Base-by-base conservation (phyloP, 1,284 basidiomycete species). In the Moesziomyces globuligerus region DNA sequence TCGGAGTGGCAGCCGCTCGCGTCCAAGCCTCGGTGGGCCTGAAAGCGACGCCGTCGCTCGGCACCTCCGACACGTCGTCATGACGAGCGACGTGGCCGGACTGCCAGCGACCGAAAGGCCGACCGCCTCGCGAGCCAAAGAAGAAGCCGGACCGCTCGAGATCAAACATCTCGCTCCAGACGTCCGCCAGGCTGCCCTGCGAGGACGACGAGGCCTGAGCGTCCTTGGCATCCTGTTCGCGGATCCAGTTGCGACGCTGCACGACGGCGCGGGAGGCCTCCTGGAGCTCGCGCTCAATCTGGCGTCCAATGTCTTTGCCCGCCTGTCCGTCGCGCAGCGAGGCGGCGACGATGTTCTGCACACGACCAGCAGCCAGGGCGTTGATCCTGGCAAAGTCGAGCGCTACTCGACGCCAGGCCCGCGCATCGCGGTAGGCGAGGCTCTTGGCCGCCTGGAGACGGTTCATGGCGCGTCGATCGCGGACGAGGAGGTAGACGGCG, bases 351-450 rank as follows among this genome's bases (percentile, higher is more conserved):
- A 71, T 42, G 24, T 60, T 55, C 44, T 71, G 53, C 0, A 65
- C 57, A 7, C 52, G 56, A 20, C 61, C 54, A 21, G 57, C 56
- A 7, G 68, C 58, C 6, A 65, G 48, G 2, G 68, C 68, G 42
- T 71, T 71, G 49, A 71, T 60, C 15, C 41, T 60, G 46, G 68
- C 68, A 28, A 71, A 59, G 39, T 65, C 57, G 23, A 71, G 53
- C 8, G 68, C 68, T 11, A 71, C 68, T n/a, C 53, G 58, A 9
- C 68, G 57, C 68, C 68, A 71, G n/a, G 68, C 68, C 11, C 53
- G 53, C 7, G 68, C 68, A 11, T 71, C 57, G 2, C 61, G 48
- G 40, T 60, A 61, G 7, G 57, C 68, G 1, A 65, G 47, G 38
- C 53, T 60, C 37, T 60, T 71, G 39, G 59, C 61, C 13, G 41